Evolutionary conservation across 257 asterid genomes (phyloP), one percentile per base, ranked within the genome.

Genomic region (Nicotiana knightiana): DNA sequence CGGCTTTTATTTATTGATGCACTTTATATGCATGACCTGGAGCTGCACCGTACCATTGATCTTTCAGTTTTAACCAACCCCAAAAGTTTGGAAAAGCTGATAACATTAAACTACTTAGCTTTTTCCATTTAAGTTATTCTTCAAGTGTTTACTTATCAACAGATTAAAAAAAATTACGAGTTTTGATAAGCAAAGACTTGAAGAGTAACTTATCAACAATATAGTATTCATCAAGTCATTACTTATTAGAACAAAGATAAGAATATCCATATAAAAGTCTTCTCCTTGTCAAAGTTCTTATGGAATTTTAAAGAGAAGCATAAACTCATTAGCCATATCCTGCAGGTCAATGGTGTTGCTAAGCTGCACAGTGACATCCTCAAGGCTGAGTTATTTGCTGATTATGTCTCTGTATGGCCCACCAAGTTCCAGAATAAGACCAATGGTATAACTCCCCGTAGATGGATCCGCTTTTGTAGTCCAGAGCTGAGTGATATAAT

Each of bases 281-380:
- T 75, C 79, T 75, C 76, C 67, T 59, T 62, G 28, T 62, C 68
- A 18, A 32, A 54, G 39, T 43, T 77, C 55, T 13, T 73, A 8
- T 81, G 37, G 12, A 54, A 68, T 71, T 33, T 76, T 76, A 26
- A 15, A 51, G 79, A 51, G 63, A 75, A 51, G 62, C 79, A 48
- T 73, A 75, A 75, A 13, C 46, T 16, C 26, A 32, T 75, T 51
- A 51, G 79, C 79, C 43, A 51, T 75, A 75, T 79, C 59, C 78
- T 82, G 87, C 94, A 96, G 98, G 98, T 96, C 85, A 96, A 96
- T 85, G 99, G 99, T 80, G 99, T 96, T 79, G 99, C 99, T 48
- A 97, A 94, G 90, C 90, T 96, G 76, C 99, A 96, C 71, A 96
- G 99, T 86, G 97, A 96, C 91, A 96, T 96, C 77, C 89, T 96